phyloP scores from a whole-genome alignment of 768 basidiomycete species.

The Cytidiella melzeri region DNA sequence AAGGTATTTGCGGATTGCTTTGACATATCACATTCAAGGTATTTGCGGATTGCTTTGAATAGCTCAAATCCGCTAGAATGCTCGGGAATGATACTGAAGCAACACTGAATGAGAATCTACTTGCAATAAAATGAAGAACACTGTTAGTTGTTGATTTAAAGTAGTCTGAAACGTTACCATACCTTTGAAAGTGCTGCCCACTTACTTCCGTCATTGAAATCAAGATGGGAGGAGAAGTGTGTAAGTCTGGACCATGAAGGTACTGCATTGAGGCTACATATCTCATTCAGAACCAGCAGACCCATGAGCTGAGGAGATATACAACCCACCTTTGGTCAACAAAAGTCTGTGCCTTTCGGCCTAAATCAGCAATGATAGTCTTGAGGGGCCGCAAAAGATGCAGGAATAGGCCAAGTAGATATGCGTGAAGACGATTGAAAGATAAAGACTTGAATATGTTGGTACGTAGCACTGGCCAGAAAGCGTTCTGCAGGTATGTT shows the following conservation, averaged over 20 bases:
- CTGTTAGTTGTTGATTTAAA: not conserved
- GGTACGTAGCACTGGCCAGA: constrained; percentile 30
- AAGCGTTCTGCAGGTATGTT: constrained; percentile 37
- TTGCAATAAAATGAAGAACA: too few species aligned
- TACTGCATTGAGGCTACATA: not conserved
- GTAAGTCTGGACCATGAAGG: not conserved
- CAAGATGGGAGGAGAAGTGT: not conserved
- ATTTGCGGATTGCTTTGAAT: constrained; percentile 1
- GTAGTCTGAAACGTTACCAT: not conserved
- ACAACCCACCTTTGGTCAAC: not conserved
- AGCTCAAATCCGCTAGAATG: not conserved
- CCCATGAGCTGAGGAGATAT: not conserved
- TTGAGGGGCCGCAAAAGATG: constrained; percentile 3
- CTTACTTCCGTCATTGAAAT: constrained; percentile 1
- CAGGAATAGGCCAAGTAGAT: constrained; percentile 3
- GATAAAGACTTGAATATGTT: constrained; percentile 30
- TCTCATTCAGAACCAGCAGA: not conserved
- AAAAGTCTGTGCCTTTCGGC: not conserved
- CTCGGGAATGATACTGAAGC: constrained; percentile 1
- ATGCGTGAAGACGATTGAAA: constrained; percentile 18
- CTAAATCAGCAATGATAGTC: not conserved
- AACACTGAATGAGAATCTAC: not conserved
- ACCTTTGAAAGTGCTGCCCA: constrained; percentile 1
- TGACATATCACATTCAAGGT: constrained; percentile 7
- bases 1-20: constrained; percentile 6